phyloP scores from a whole-genome alignment of 1,139 yeast genomes.

The Scheffersomyces segobiensis region DNA sequence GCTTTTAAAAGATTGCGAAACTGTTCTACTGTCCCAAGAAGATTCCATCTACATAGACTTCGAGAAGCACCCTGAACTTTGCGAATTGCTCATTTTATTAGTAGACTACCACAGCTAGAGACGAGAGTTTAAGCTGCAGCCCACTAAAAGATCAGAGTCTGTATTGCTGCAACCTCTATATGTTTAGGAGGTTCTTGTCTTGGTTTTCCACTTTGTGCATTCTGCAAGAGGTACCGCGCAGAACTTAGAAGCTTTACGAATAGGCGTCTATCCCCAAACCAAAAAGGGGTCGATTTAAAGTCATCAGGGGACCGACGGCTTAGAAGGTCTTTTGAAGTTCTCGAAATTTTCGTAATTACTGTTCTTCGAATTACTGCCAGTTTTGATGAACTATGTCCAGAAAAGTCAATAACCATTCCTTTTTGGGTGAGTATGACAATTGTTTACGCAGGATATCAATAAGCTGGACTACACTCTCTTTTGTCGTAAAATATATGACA shows the following conservation, averaged over 20 bases:
- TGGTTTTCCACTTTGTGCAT: not conserved
- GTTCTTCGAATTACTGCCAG: not conserved
- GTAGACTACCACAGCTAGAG: constrained; percentile 4
- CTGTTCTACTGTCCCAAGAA: not conserved
- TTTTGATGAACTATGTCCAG: not conserved
- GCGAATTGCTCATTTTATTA: constrained; percentile 6
- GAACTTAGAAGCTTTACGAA: not conserved
- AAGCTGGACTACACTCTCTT: not conserved
- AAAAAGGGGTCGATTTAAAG: not conserved
- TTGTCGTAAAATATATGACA: no score
- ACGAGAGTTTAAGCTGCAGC: not conserved
- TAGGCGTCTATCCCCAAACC: not conserved
- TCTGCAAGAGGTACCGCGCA: not conserved
- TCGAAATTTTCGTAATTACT: not conserved
- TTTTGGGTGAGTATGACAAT: not conserved
- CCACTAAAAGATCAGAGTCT: not conserved
- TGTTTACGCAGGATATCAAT: not conserved
- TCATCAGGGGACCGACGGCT: not conserved
- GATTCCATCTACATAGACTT: constrained; percentile 1
- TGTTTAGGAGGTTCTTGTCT: not conserved
- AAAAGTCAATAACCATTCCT: not conserved
- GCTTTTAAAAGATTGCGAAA: not conserved
- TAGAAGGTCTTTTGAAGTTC: no score
- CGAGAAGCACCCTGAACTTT: constrained; percentile 7
- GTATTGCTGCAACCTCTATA: not conserved